Base-by-base conservation (phyloP, 2,329 filamentous ascomycete genomes). In the Sclerotinia minor region DNA sequence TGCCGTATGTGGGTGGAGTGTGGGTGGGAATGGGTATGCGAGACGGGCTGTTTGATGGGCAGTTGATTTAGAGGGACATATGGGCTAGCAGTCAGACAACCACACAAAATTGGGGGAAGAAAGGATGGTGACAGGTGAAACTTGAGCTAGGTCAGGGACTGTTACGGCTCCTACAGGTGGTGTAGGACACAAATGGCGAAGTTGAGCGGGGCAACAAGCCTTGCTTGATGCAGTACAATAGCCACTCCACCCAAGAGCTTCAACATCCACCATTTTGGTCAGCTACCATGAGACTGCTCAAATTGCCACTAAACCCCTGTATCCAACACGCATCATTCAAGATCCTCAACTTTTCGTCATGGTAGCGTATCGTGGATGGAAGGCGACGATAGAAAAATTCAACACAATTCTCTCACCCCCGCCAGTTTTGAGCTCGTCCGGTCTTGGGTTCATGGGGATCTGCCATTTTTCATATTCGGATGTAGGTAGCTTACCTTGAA, bases 401-500 rank as follows among this genome's bases (percentile, higher is more conserved):
- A 29, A 35, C 21, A 17, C 24, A 44, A 13, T n/a, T 38, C 38
- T 38, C 49, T 45, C 58, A 15, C 13, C 17, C 17, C 38, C 47
- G 38, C 55, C n/a, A 26, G 54, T 45, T 26, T 44, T 32, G 49
- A 44, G 47, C 24, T 63, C 45, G 60, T 52, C 35, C 38, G 26
- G 32, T 64, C 32, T 44, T 44, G 45, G 50, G 38, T 44, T 64
- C 59, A 45, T 24, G 26, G 41, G 66, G 69, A 68, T 71, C 74
- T 73, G 73, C 74, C 72, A 74, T 67, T 64, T 63, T 64, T 49
- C 41, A 45, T 65, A 29, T 60, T 26, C 38, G 45, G 55, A 54
- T 67, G 50, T 65, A 47, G 63, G 49, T 65, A 64, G 71, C 75
- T 75, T 72, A 76, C 75, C 75, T 76, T 70, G 64, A 64, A 67